Evolutionary conservation across 2,329 filamentous ascomycete species (phyloP), one percentile per base, ranked within the genome.

Genomic region (Xylaria arbuscula): DNA sequence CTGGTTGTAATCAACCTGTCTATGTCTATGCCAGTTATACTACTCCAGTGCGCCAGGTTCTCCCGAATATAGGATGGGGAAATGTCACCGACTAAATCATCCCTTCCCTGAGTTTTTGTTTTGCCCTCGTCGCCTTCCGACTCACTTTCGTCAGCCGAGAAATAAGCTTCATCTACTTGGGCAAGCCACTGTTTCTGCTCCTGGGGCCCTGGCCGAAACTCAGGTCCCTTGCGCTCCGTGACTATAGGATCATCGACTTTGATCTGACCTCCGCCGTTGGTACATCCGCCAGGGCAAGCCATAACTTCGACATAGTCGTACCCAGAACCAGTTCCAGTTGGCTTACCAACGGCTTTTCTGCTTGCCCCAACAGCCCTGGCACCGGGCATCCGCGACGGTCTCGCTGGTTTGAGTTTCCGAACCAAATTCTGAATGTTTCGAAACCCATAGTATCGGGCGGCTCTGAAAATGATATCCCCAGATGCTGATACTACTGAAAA

Each of bases 231-330:
- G 56, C 84, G 84, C 69, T 85, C 84, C 50, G 84, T 75, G 10
- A 90, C 81, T 13, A 89, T 82, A 7, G 92, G 88, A 78, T 98
- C 96, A 62, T 93, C 92, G 32, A 93, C 88, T 77, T 97, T 97
- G 78, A 99, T 90, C 83, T 99, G 96, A 0, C 96, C 96, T 45
- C 96, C 96, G 1, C 96, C 96, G 75, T 99, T 99, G 63, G 96
- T 99, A 82, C 96, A 99, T 2, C 96, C 96, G n/a, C 96, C 96
- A 0, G 96, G 96, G 80, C 96, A 99, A 15, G 96, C 96, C 96
- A 99, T 99, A 67, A 99, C 96, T 81, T 99, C 96, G 34, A 98
- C 92, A 80, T 97, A 98, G n/a, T 92, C 87, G 78, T 94, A 94
- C 42, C 97, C 93, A 7, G 87, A 80, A 5, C 82, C 80, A 19